Evolutionary conservation across 2,329 filamentous ascomycete species (phyloP).

Genomic region (Cercospora zeae-maydis): DNA sequence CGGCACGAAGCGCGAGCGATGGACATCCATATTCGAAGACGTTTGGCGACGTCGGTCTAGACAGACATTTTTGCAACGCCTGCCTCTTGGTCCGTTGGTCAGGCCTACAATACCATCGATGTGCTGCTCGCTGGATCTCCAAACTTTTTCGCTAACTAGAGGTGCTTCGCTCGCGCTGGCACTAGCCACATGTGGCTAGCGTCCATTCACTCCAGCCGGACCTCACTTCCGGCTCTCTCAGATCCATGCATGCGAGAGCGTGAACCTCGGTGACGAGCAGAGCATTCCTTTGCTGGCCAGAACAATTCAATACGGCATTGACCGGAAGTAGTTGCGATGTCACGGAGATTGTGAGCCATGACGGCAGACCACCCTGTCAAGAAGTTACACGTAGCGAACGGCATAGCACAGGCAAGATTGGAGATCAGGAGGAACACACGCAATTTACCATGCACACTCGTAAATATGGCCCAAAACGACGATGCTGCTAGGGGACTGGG

Average conservation of each 20-base stretch:
- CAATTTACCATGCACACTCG: not conserved
- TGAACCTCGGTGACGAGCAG: not conserved
- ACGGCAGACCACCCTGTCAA: not conserved
- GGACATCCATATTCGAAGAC: slow-evolving; percentile 72
- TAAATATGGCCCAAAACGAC: not conserved
- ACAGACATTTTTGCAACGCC: not conserved
- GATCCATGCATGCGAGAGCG: not conserved
- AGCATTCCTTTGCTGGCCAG: not conserved
- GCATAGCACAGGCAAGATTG: not conserved
- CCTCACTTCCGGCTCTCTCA: not conserved
- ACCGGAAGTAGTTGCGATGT: not conserved
- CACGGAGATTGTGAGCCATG: not conserved
- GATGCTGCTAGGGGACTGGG: not conserved
- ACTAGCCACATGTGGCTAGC: not conserved
- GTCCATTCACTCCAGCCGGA: not conserved
- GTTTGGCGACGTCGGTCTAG: not conserved
- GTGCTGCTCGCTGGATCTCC: not conserved
- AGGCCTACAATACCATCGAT: not conserved
- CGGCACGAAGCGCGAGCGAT: slow-evolving; percentile 92
- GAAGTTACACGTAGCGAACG: not conserved
- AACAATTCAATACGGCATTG: not conserved
- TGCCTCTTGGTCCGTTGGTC: not conserved
- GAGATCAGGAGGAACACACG: not conserved
- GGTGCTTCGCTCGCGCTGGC: not conserved
- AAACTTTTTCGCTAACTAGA: slow-evolving; percentile 2